Evolutionary conservation across 192 early-diverging fungal species (phyloP), one percentile per base, ranked within the genome.

Genomic region (Funneliformis geosporum): DNA sequence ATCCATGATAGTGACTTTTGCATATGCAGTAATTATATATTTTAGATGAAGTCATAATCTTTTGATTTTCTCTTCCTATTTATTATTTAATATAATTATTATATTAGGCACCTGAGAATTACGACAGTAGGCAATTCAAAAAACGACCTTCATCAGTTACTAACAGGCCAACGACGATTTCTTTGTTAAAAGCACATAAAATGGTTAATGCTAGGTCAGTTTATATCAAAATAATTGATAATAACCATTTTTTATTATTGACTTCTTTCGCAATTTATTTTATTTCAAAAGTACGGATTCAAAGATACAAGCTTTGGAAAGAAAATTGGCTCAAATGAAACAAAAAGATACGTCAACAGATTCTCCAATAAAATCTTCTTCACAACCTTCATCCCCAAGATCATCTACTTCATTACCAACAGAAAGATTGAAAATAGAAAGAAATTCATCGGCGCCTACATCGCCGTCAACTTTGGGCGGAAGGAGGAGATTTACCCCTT

Each of bases 291-390:
- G 86, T 64, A 91, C 87, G n/a, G 80, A 92, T 28, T 82, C 89
- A 66, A 93, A 90, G 80, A 93, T 93, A 66, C 82, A 80, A 16
- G 91, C 92, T 0, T 84, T 93, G 50, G 92, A 93, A 76, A 83
- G 85, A n/a, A 93, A 93, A 73, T 77, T 93, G 25, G 87, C 88
- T 2, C 76, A 86, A 55, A 86, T 86, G 85, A 60, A 78, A 14
- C 65, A 65, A 64, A 14, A 65, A 44, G 25, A 38, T 21, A 18
- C 23, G 28, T 46, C 42, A 75, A 21, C 25, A 11, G 23, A 60
- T 40, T 21, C 39, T 5, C 61, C 67, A 43, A 40, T 16, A 43
- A 43, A 43, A 69, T 43, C 18, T 14, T 69, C 28, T 23, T 21
- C 64, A 6, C 25, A 16, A 27, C 33, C 33, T 44, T 69, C 67